Evolutionary conservation across 139 green algal species (phyloP).

Genomic region (Volvox africanus): DNA sequence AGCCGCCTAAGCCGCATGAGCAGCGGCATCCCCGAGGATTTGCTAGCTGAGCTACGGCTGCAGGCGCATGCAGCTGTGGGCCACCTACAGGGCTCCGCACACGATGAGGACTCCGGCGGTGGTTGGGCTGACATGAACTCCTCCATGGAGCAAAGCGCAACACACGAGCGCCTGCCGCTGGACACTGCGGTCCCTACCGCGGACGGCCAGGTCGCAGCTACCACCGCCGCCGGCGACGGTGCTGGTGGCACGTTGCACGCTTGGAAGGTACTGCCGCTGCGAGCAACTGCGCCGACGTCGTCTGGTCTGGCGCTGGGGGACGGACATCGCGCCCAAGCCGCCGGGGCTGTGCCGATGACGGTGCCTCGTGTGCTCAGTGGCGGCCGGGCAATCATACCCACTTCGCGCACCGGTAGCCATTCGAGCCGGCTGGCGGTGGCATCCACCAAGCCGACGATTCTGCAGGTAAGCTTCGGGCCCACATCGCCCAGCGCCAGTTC

Average conservation of each 20-base stretch:
- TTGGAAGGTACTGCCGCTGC: conserved; percentile 34
- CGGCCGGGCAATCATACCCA: not conserved
- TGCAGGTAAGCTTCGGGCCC: conserved; percentile 21
- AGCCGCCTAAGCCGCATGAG: conserved; percentile 43
- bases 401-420: not conserved
- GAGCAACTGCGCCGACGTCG: not conserved
- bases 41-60: conserved; percentile 30
- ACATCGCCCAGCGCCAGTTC: not conserved
- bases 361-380: not conserved
- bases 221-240: conserved; percentile 4
- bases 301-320: not conserved
- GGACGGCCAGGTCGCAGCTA: not conserved
- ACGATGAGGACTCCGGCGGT: not conserved
- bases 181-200: not conserved
- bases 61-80: conserved; percentile 30
- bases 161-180: not conserved
- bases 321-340: not conserved
- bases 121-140: not conserved
- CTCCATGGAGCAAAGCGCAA: not conserved
- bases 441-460: not conserved
- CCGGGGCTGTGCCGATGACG: not conserved
- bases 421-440: conserved; percentile 37
- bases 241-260: conserved; percentile 33
- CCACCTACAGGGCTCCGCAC: conserved; percentile 18
- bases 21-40: conserved; percentile 44